Percentiles rank a stretch among this genome's conserved stretches.
Evolutionary conservation across 164 flowering plant species (phyloP).

Genomic region (Vitis rupestris): DNA sequence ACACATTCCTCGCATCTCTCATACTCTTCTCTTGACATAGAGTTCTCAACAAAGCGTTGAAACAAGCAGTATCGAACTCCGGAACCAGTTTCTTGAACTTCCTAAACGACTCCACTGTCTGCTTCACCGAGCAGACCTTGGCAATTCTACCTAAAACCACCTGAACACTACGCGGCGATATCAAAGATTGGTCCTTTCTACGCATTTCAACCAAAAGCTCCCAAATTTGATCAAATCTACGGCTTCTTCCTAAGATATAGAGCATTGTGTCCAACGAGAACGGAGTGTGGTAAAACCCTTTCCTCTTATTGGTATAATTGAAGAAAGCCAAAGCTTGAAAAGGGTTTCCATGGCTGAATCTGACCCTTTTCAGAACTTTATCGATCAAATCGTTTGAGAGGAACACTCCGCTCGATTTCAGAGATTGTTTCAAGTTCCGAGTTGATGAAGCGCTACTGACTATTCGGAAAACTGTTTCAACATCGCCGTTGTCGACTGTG

Average conservation of each 20-base stretch:
- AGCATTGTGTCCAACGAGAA: slow-evolving; percentile 73
- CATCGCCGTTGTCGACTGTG: slow-evolving; percentile 17
- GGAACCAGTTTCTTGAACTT: slow-evolving; percentile 51
- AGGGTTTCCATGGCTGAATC: slow-evolving; percentile 79
- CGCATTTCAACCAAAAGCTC: slow-evolving; percentile 54
- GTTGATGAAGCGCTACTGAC: slow-evolving; percentile 36
- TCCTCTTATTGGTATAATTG: slow-evolving; percentile 34
- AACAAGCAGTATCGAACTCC: slow-evolving; percentile 52
- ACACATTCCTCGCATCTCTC: slow-evolving; percentile 83
- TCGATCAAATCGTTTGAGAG: slow-evolving; percentile 71
- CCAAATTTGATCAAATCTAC: slow-evolving; percentile 62
- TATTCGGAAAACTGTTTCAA: slow-evolving; percentile 37
- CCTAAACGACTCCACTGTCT: slow-evolving; percentile 68
- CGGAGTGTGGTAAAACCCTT: slow-evolving; percentile 63
- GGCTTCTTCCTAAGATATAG: slow-evolving; percentile 65
- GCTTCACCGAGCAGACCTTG: slow-evolving; percentile 73
- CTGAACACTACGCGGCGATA: slow-evolving; percentile 58
- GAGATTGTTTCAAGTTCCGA: slow-evolving; percentile 37
- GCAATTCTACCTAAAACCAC: slow-evolving; percentile 76
- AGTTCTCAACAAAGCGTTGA: slow-evolving; percentile 76
- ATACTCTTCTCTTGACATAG: slow-evolving; percentile 92
- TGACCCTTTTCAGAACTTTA: slow-evolving; percentile 61
- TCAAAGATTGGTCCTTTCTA: slow-evolving; percentile 54
- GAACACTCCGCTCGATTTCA: slow-evolving; percentile 41
- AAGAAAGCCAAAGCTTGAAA: slow-evolving; percentile 67